These are phyloP conservation scores for Sporothrix schenckii DNA, from an alignment of 2,329 filamentous ascomycete genomes.

Conservation along the genomic window DNA sequence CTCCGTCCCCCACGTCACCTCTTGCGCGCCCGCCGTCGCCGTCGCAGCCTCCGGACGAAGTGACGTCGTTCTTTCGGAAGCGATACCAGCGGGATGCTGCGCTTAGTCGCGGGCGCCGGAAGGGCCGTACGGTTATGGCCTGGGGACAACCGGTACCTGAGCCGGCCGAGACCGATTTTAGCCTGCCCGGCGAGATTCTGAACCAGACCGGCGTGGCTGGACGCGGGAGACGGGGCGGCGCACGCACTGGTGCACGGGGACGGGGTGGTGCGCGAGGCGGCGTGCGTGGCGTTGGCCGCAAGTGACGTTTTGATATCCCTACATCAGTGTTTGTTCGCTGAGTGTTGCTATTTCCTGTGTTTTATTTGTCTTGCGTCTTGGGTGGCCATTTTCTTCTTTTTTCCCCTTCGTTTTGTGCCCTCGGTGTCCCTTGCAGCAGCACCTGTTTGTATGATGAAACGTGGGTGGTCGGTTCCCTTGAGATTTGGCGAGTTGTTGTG, in stretches of 20 bases:
- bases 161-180: conserved; percentile 69
- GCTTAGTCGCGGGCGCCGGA: conserved; percentile 70
- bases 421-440: background rate
- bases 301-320: background rate
- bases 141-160: conserved; percentile 85
- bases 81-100: conserved; percentile 78
- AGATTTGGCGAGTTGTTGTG: background rate
- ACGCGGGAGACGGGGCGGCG: conserved; percentile 41
- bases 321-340: background rate
- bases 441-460: background rate
- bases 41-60: conserved; percentile 58
- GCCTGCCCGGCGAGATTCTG: conserved; percentile 67
- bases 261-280: background rate
- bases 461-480: background rate
- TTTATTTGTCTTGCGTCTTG: background rate
- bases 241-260: conserved; percentile 5
- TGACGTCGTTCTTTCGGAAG: conserved; percentile 86
- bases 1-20: background rate
- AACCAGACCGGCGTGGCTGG: conserved; percentile 45
- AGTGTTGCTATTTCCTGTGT: background rate
- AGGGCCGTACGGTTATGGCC: conserved; percentile 70
- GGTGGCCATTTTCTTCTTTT: background rate
- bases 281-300: background rate
- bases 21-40: conserved; percentile 36
- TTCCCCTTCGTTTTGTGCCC: background rate